Conservation (phyloP, 2,329 filamentous ascomycete species). For the Penicillium sp. region DNA sequence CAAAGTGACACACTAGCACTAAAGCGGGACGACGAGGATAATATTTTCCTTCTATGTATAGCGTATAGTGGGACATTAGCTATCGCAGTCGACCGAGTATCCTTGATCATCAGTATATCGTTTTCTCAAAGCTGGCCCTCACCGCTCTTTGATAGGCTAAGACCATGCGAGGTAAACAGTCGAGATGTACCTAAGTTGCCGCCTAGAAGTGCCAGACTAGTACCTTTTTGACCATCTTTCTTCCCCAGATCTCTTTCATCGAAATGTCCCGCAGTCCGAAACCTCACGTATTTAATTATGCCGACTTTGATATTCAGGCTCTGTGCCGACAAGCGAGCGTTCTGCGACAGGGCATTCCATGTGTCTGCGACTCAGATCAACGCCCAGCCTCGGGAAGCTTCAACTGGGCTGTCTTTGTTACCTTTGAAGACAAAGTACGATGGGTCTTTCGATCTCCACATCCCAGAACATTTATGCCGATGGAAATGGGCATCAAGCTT, state of each 20-base stretch:
- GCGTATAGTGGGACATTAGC: no score
- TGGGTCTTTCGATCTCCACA: conserved; percentile 33
- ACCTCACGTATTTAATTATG: conserved; percentile 11
- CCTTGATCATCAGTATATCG: no score
- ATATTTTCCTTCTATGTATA: no score
- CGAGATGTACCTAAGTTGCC: no score
- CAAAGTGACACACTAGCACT: no score
- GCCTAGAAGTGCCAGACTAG: no score
- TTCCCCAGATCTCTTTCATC: not conserved
- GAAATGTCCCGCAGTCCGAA: not conserved
- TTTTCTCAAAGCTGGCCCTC: no score
- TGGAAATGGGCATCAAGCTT: conserved; percentile 21
- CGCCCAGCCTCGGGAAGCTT: conserved; percentile 28
- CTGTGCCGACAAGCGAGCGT: conserved; percentile 19
- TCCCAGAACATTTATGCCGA: conserved; percentile 12
- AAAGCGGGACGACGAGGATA: no score
- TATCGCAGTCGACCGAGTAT: no score
- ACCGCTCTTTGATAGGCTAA: no score
- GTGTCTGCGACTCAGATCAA: conserved; percentile 24
- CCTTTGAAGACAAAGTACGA: conserved; percentile 31
- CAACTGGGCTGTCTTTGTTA: conserved; percentile 33
- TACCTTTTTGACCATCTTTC: no score
- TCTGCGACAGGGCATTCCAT: conserved; percentile 18
- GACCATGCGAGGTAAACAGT: no score
- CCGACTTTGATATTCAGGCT: conserved; percentile 19